These are phyloP conservation scores for Aegilops tauschii DNA, from an alignment of 176 grass and related monocot species.

Conservation along the genomic window DNA sequence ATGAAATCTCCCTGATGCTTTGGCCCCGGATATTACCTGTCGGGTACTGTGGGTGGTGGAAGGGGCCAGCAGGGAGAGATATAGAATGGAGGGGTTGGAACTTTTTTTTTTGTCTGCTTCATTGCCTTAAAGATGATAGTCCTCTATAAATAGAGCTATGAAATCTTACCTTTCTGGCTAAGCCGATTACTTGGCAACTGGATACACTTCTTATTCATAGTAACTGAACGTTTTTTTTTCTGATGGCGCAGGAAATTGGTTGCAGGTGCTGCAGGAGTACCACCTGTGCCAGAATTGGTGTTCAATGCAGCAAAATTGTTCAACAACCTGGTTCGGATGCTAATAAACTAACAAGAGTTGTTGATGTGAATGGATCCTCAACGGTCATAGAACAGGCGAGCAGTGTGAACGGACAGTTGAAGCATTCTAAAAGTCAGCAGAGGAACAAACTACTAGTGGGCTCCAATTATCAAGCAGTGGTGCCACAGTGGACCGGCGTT, in stretches of 20 bases:
- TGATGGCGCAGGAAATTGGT: conserved; percentile 22
- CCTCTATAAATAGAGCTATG: neutral
- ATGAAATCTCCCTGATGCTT: neutral
- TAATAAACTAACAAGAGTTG: neutral
- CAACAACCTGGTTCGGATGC: neutral
- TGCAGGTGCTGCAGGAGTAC: conserved; percentile 28
- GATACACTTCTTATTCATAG: neutral
- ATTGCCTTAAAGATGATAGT: neutral
- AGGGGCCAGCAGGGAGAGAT: neutral
- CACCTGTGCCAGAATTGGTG: neutral
- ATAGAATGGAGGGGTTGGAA: no score
- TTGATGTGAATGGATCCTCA: conserved; percentile 11
- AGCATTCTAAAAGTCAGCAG: conserved; percentile 33
- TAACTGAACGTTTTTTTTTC: conserved; percentile 7
- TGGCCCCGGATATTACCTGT: neutral
- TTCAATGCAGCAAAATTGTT: conserved; percentile 8
- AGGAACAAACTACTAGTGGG: conserved; percentile 40
- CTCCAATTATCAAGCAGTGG: conserved; percentile 36
- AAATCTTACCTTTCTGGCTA: neutral
- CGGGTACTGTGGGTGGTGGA: neutral
- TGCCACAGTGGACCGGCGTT: neutral
- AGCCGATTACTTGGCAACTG: neutral
- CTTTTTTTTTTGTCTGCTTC: neutral
- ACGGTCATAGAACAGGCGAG: neutral
- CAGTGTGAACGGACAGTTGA: conserved; percentile 10